Evolutionary conservation across 306 rosid genomes (phyloP), one percentile per base, ranked within the genome.

Genomic region (Fragaria iinumae): DNA sequence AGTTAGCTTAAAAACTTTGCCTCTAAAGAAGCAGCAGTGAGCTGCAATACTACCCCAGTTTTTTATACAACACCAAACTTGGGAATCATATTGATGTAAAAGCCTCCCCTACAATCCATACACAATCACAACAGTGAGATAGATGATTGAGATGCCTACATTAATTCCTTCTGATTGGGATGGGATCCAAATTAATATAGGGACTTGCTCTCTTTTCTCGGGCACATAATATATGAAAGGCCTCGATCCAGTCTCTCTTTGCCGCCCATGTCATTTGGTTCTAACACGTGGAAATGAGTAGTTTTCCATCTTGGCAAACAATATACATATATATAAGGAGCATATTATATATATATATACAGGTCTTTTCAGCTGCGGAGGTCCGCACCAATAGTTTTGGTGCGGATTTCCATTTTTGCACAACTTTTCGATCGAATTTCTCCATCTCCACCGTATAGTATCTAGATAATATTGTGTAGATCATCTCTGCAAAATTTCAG

Each of bases 1-100:
- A 59, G 36, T 59, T 43, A 16, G 65, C 65, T 59, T 59, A 3
- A 11, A 59, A 59, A n/a, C 38, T 14, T 70, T 71, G 74, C 74
- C 74, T 29, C 74, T 29, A 29, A 71, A 29, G 62, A 71, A 49
- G 74, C 74, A 49, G 62, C 74, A 71, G 60, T 17, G 20, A 14
- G 38, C 60, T 48, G 60, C n/a, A 69, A 8, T 39, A 27, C 16
- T 16, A 23, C 43, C 10, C 9, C 69, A 64, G 0, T 5, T 64
- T 6, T 5, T 29, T 34, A 64, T 36, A 17, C 25, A 34, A 47
- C 18, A 47, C 59, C 21, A 2, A 69, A 70, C 60, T 29, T 27
- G 12, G 44, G 74, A 70, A 49, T 71, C 9, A 17, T 32, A 49
- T 29, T 8, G 74, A 71, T 32, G 44, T 71, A 49, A 49, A 48